Conservation (phyloP, 176 grass and related monocot species). For the Typha latifolia region DNA sequence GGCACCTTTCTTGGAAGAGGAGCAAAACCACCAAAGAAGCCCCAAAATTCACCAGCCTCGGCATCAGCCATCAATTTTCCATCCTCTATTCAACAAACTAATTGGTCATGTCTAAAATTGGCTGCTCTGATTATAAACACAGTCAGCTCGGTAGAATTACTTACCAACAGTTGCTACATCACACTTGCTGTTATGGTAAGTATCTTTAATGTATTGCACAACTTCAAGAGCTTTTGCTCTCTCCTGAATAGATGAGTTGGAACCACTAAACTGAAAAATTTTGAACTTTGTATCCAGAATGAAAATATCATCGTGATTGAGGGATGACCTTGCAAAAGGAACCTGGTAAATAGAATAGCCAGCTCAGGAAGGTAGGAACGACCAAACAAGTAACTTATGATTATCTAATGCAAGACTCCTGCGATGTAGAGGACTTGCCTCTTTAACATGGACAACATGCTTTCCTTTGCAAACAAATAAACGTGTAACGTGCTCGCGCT, state of each 20-base stretch:
- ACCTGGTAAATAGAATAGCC: conserved; percentile 43
- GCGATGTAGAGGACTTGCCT: conserved; percentile 34
- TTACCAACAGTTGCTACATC: conserved; percentile 85
- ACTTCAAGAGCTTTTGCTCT: conserved; percentile 97
- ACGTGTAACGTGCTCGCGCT: conserved; percentile 55
- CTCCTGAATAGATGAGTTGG: conserved; percentile 95
- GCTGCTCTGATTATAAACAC: not conserved
- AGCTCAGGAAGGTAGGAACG: not conserved
- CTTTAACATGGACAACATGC: conserved; percentile 94
- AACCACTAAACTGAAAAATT: conserved; percentile 97
- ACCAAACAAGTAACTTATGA: too few species aligned
- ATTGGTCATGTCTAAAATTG: conserved; percentile 17
- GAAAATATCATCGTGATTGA: conserved; percentile 96
- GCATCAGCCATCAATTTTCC: conserved; percentile 92
- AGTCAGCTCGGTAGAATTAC: conserved; percentile 11
- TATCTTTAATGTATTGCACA: conserved; percentile 92
- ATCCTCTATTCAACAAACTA: conserved; percentile 49
- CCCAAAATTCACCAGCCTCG: conserved; percentile 98
- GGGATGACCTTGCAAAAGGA: conserved; percentile 68
- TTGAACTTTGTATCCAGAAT: conserved; percentile 92
- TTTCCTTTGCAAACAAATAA: conserved; percentile 92
- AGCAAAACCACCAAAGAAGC: conserved; percentile 91
- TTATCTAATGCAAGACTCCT: too few species aligned
- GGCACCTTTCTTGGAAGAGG: conserved; percentile 70
- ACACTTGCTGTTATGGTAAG: conserved; percentile 86